Conservation (phyloP, 73 alveolate species). For the Halteria grandinella region DNA sequence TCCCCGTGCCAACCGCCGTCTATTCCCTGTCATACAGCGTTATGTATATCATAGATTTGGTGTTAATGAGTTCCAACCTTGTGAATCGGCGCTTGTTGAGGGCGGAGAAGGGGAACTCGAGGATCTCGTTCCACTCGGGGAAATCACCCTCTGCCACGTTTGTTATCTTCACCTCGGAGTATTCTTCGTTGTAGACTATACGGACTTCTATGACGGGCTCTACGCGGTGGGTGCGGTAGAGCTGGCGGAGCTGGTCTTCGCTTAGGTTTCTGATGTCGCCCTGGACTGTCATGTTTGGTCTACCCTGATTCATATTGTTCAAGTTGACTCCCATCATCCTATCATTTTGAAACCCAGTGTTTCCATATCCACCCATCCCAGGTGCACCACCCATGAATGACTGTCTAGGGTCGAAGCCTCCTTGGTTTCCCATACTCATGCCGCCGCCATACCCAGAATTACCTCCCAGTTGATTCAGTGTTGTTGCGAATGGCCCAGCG, state of each 20-base stretch:
- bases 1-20: conserved; percentile 55
- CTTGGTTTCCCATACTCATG: conserved; percentile 34
- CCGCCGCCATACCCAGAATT: conserved; percentile 48
- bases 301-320: too few species aligned
- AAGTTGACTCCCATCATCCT: too few species aligned
- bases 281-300: too few species aligned
- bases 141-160: conserved; percentile 91
- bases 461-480: not conserved
- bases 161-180: conserved; percentile 76
- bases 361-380: too few species aligned
- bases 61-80: conserved; percentile 89
- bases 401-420: conserved; percentile 37
- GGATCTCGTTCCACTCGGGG: conserved; percentile 99
- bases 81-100: conserved; percentile 82
- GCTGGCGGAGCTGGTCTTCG: conserved; percentile 35
- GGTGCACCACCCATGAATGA: too few species aligned
- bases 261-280: conserved; percentile 42
- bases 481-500: conserved; percentile 1
- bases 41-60: conserved; percentile 84
- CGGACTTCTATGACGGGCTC: conserved; percentile 90
- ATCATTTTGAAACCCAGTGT: too few species aligned
- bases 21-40: conserved; percentile 91
- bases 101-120: conserved; percentile 76
- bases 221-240: conserved; percentile 68
- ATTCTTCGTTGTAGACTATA: conserved; percentile 64